phyloP scores from a whole-genome alignment of 345 rosid species.

The Syzygium aromaticum region DNA sequence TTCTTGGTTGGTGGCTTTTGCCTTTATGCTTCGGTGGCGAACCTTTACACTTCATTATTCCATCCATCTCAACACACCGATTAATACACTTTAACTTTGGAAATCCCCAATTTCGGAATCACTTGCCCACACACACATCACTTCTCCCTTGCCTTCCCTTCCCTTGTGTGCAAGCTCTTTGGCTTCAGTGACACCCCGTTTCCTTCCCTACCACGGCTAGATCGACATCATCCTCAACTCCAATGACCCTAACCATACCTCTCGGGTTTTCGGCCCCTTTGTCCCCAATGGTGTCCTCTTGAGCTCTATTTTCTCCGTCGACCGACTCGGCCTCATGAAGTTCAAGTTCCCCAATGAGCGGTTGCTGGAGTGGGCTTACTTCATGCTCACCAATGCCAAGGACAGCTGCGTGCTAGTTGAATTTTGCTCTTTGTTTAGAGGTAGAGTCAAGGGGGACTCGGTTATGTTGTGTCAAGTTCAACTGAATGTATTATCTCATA shows the following conservation, averaged over 20 bases:
- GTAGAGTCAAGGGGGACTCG: conserved; percentile 50
- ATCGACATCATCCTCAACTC: conserved; percentile 41
- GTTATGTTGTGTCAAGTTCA: conserved; percentile 40
- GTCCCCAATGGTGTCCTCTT: conserved; percentile 50
- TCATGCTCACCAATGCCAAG: conserved; percentile 39
- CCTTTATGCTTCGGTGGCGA: conserved; percentile 13
- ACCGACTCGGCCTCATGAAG: conserved; percentile 54
- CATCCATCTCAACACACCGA: too few relatives aligned
- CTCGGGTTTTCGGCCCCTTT: conserved; percentile 40
- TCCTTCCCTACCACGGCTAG: conserved; percentile 33
- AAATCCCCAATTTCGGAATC: too few relatives aligned
- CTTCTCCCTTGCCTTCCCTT: conserved; percentile 72
- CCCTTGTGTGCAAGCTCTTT: conserved; percentile 64
- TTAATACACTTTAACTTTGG: too few relatives aligned
- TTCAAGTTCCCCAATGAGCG: conserved; percentile 71
- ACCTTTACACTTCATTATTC: too few relatives aligned
- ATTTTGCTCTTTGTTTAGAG: conserved; percentile 55
- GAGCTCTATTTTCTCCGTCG: conserved; percentile 53
- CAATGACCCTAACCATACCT: conserved; percentile 32
- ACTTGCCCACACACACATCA: too few relatives aligned
- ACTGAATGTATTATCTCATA: conserved; percentile 37
- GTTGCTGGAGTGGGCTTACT: conserved; percentile 59
- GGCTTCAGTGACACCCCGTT: conserved; percentile 51
- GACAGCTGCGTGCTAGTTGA: conserved; percentile 30
- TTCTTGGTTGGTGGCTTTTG: too few relatives aligned